Evolutionary conservation across 2,329 filamentous ascomycete genomes (phyloP), one percentile per base, ranked within the genome.

Genomic region (Fusarium floridanum): DNA sequence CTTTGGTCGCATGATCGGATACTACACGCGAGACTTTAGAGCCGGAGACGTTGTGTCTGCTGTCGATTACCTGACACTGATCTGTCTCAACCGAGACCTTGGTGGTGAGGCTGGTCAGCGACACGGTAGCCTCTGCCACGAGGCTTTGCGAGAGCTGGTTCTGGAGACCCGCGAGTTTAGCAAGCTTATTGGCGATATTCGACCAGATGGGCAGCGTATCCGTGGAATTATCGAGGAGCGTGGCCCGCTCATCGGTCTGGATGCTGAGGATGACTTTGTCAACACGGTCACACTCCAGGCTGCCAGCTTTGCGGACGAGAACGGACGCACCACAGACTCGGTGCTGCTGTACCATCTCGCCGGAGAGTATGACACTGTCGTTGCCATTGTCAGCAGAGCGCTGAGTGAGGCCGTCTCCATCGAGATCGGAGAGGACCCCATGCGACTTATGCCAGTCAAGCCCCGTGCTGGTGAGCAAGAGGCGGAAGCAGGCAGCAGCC

Each of bases 151-250:
- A 39, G 97, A 98, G 83, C 91, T 98, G 66, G 95, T 98, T 29
- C 88, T 99, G n/a, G 97, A 99, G 84, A 98, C 95, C 22, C 91
- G 96, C 75, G 97, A 99, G 81, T 99, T 98, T 83, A 96, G 95
- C 79, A 94, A 95, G 79, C 87, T 99, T 16, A 91, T 99, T 59
- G 97, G 97, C 63, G 97, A 99, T 81, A 95, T 99, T 77, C 90
- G 92, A 69, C 90, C 91, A 2, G 95, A 98, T 80, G 97, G 97
- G 24, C 92, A 91, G 71, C 92, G 95, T 68, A 94, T 98, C 76
- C 91, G 91, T 67, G 97, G 97, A 61, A 90, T 95, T 29, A 95
- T 99, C 73, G 95, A 98, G 83, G 90, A 95, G 79, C 94, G 96
- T 41, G 91, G 95, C 48, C 87, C 89, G 34, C 88, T 99, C 66